Conservation (phyloP, 345 rosid species). For the Eucalyptus tenuipes region DNA sequence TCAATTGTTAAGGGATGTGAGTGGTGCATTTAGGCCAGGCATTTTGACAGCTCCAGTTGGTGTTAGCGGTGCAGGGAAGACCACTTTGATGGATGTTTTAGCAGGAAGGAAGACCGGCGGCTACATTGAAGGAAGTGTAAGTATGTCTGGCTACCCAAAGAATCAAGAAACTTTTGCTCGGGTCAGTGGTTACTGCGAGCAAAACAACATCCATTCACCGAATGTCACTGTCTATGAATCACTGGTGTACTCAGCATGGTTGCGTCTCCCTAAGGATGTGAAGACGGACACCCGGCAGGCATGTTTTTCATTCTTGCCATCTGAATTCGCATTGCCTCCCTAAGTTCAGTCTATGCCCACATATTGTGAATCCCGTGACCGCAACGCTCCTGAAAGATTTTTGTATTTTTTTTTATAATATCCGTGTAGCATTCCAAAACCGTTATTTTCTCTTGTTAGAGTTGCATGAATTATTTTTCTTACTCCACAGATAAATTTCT, state of each 20-base stretch:
- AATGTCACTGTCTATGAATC: conserved; percentile 67
- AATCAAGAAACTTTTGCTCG: conserved; percentile 73
- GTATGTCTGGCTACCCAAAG: conserved; percentile 66
- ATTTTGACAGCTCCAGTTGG: conserved; percentile 68
- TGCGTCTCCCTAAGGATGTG: conserved; percentile 49
- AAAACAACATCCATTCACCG: conserved; percentile 80
- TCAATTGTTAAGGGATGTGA: conserved; percentile 44
- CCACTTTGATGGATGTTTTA: conserved; percentile 75
- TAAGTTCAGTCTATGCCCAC: not conserved
- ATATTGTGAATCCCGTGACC: not conserved
- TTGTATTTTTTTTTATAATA: not conserved
- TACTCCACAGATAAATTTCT: not conserved
- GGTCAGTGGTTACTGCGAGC: conserved; percentile 71
- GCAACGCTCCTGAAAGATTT: not conserved
- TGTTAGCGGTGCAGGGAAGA: conserved; percentile 84
- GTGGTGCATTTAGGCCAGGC: conserved; percentile 83
- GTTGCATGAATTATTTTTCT: not conserved
- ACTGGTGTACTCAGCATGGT: conserved; percentile 64
- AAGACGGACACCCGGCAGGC: conserved; percentile 24
- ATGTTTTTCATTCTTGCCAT: not conserved
- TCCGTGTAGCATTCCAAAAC: not conserved
- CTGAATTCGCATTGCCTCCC: not conserved
- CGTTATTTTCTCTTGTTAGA: not conserved
- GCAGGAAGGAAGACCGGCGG: conserved; percentile 73
- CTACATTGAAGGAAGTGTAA: conserved; percentile 52